phyloP scores from a whole-genome alignment of 179 eudicot genomes.

The Silene vulgaris region DNA sequence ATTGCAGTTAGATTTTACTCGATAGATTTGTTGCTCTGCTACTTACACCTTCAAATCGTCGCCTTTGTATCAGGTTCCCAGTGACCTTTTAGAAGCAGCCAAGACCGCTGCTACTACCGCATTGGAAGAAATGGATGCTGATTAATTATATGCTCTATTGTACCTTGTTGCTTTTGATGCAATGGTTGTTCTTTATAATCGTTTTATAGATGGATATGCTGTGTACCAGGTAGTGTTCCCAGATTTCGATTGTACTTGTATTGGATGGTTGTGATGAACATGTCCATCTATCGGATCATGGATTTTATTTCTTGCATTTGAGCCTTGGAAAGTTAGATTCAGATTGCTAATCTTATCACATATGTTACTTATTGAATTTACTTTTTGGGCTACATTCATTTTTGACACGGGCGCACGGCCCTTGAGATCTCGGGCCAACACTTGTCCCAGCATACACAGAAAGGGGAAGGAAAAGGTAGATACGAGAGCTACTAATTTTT shows the following conservation, averaged over 20 bases:
- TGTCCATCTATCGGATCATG: neutral
- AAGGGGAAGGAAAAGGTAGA: no score
- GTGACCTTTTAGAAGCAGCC: conserved; percentile 65
- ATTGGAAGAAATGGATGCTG: conserved; percentile 92
- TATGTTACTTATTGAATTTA: no score
- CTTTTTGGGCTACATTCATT: no score
- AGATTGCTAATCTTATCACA: neutral
- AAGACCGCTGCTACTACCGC: conserved; percentile 77
- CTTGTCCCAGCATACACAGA: no score
- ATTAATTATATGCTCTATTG: conserved; percentile 29
- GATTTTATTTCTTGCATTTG: neutral
- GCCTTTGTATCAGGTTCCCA: conserved; percentile 55
- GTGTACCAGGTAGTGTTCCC: neutral
- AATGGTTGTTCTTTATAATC: neutral
- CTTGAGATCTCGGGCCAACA: no score
- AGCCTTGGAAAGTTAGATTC: neutral
- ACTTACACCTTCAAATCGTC: neutral
- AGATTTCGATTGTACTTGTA: neutral
- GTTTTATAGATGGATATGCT: neutral
- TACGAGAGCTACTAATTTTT: no score
- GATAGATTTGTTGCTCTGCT: neutral
- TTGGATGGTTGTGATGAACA: neutral
- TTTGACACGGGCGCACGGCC: no score
- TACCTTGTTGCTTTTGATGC: neutral
- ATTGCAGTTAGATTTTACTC: no score